Evolutionary conservation across 257 asterid species (phyloP).

Genomic region (Mentha longifolia): DNA sequence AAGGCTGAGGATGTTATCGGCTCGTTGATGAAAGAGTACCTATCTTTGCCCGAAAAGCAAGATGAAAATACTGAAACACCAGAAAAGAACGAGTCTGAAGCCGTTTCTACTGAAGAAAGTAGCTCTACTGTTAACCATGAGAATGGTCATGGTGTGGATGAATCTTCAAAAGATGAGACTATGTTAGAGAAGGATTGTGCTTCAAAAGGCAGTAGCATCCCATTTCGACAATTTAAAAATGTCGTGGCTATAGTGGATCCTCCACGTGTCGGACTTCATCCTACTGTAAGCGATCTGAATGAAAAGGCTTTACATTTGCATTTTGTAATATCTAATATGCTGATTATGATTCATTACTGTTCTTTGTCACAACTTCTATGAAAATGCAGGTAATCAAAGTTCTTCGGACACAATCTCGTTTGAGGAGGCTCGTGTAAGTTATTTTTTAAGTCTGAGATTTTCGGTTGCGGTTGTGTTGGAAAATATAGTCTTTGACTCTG

Average conservation of each 20-base stretch:
- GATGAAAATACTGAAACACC: constrained; percentile 41
- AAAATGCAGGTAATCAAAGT: constrained; percentile 82
- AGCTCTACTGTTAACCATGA: constrained; percentile 44
- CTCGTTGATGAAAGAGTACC: constrained; percentile 83
- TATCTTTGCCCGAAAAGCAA: constrained; percentile 50
- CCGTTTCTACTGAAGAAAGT: constrained; percentile 41
- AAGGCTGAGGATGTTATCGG: constrained; percentile 97
- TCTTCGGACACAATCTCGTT: constrained; percentile 75
- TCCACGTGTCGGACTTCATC: constrained; percentile 99
- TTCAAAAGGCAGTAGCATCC: constrained; percentile 37
- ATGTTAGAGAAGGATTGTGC: constrained; percentile 39
- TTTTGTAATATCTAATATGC: too few species aligned
- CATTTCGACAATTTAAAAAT: constrained; percentile 61
- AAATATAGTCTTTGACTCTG: neutral
- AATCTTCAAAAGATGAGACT: constrained; percentile 38
- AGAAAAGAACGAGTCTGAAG: constrained; percentile 42
- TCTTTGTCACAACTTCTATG: neutral
- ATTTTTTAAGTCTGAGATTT: neutral
- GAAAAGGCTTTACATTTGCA: too few species aligned
- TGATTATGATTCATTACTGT: neutral
- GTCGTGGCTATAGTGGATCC: constrained; percentile 98
- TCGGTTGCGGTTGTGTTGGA: constrained; percentile 12
- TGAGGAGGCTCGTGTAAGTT: constrained; percentile 95
- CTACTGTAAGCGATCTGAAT: constrained; percentile 71
- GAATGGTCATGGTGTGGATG: constrained; percentile 37